Evolutionary conservation across 768 basidiomycete species (phyloP).

Genomic region (Leccinum boreale): DNA sequence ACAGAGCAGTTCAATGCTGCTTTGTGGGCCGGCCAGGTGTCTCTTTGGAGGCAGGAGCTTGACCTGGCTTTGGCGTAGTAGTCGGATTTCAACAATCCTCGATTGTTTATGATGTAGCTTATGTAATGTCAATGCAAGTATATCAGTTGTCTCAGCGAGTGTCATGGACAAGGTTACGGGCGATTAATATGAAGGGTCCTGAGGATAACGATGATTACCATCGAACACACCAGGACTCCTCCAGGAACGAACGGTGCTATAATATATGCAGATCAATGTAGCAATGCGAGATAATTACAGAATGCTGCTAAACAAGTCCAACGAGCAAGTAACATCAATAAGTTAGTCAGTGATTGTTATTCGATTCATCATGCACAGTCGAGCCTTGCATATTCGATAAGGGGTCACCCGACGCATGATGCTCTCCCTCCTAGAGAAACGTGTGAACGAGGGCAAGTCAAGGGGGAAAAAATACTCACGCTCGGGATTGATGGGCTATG

Average conservation of each 20-base stretch:
- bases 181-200: background rate
- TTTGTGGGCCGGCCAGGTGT: slow-evolving; percentile 25
- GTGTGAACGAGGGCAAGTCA: background rate
- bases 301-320: background rate
- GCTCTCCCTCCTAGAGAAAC: slow-evolving; percentile 6
- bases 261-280: background rate
- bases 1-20: slow-evolving; percentile 17
- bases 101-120: slow-evolving; percentile 23
- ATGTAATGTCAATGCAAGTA: slow-evolving; percentile 8
- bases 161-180: background rate
- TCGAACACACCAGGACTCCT: background rate
- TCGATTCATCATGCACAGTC: slow-evolving; percentile 3
- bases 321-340: slow-evolving; percentile 1
- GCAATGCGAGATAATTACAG: background rate
- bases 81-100: slow-evolving; percentile 83
- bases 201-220: background rate
- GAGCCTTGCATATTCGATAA: background rate
- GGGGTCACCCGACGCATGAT: slow-evolving; percentile 3
- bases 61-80: slow-evolving; percentile 40
- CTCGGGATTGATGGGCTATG: background rate
- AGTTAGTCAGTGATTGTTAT: slow-evolving; percentile 3
- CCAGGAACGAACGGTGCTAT: background rate
- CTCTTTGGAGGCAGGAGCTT: slow-evolving; percentile 27
- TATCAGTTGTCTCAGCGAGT: background rate
- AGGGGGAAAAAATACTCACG: slow-evolving; percentile 10